Evolutionary conservation across 768 basidiomycete species (phyloP), one percentile per base, ranked within the genome.

Genomic region (Pleurotus djamor): DNA sequence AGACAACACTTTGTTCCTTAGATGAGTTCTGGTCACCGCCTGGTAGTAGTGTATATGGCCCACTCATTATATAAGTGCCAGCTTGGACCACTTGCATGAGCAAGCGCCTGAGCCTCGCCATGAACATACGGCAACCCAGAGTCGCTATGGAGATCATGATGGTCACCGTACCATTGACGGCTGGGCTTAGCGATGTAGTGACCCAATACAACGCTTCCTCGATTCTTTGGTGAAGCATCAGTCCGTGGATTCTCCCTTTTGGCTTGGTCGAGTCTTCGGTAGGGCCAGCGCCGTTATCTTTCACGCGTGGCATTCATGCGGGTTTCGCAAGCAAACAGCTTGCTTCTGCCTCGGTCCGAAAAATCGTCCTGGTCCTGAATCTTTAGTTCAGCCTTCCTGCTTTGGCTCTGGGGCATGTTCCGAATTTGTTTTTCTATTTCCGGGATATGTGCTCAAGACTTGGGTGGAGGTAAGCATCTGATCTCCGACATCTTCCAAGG

Each of bases 91-190:
- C 21, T 28, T 28, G 21, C 21, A 28, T 28, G 21, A 28, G 21
- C 21, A 28, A 28, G 21, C 21, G 21, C 21, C 21, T 28, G 21
- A 28, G 21, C 21, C 7, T n/a, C 45, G 16, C 16, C 45, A 8
- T 17, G 17, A 47, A 17, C 9, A 17, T 9, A n/a, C 38, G 38
- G 9, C 38, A 16, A n/a, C 45, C 45, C 16, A 12, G 37, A 55
- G 54, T 55, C 28, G 54, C 44, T 55, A 55, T 55, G 54, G 54
- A 32, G 54, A 55, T 32, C 44, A 28, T 55, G 54, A 55, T 55
- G 54, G 54, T 55, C 54, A 41, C 38, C 38, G n/a, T 32, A 14
- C 45, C 16, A 32, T 12, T 55, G 34, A 12, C 34, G 51, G 34
- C 8, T 33, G n/a, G 54, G 54, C 10, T 41, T 41, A 41, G 10